A percentile compares a stretch with the other conserved stretches of the same genome.
These are phyloP conservation scores for Coemansia sp. DNA, from an alignment of 192 early-diverging fungal species.

Conservation along the genomic window DNA sequence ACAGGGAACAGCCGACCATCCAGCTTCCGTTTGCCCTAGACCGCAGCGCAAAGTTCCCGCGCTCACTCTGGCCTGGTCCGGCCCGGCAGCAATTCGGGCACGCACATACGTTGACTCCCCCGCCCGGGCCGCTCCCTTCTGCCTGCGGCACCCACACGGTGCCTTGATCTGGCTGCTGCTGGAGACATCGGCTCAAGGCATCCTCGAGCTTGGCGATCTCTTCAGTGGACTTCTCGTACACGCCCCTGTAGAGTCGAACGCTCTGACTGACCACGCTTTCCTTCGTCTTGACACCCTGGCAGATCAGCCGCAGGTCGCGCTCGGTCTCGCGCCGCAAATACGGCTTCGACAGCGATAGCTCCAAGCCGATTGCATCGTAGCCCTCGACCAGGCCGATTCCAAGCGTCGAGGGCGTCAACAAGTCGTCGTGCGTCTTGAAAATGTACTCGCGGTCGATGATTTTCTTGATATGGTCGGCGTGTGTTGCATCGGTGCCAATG, in stretches of 20 bases:
- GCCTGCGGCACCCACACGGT: constrained; percentile 13
- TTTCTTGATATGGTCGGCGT: constrained; percentile 93
- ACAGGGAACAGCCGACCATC: constrained; percentile 52
- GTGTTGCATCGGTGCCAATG: constrained; percentile 97
- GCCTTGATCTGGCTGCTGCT: constrained; percentile 12
- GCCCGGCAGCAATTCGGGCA: constrained; percentile 19
- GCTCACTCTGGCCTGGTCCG: neutral
- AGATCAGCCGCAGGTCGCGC: constrained; percentile 71
- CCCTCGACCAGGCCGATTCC: constrained; percentile 85
- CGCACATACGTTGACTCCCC: constrained; percentile 20
- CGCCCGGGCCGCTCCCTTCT: neutral
- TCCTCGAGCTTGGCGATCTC: constrained; percentile 56
- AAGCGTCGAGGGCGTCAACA: constrained; percentile 73
- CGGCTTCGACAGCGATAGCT: constrained; percentile 85
- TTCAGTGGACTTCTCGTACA: constrained; percentile 59
- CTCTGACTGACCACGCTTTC: constrained; percentile 68
- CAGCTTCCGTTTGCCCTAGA: constrained; percentile 16
- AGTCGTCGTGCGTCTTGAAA: constrained; percentile 60
- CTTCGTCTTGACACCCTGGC: constrained; percentile 63
- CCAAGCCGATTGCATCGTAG: constrained; percentile 84
- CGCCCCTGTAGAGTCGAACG: constrained; percentile 67
- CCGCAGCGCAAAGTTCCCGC: constrained; percentile 6
- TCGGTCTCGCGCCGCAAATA: constrained; percentile 85
- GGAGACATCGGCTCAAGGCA: constrained; percentile 43
- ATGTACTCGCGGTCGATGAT: constrained; percentile 87